Conservation (phyloP, 2,329 filamentous ascomycete genomes). For the Cordyceps tenuipes region DNA sequence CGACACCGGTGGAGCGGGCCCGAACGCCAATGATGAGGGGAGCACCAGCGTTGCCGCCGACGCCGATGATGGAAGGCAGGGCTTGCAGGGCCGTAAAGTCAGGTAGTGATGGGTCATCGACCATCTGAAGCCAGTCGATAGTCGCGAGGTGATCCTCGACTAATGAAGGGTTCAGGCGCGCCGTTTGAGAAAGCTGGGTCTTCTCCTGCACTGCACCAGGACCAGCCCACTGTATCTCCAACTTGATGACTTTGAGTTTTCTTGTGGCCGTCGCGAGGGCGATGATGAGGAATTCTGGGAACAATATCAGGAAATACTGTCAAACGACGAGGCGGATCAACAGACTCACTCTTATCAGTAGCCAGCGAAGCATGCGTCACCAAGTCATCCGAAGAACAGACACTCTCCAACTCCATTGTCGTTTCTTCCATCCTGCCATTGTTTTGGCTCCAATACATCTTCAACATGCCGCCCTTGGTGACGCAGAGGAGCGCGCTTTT, state of each 20-base stretch:
- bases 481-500: constrained; percentile 72
- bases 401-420: constrained; percentile 63
- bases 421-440: constrained; percentile 65
- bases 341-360: constrained; percentile 58
- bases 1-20: constrained; percentile 46
- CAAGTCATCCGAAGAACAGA: constrained; percentile 64
- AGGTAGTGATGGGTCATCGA: constrained; percentile 44
- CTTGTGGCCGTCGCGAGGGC: constrained; percentile 61
- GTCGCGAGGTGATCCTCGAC: constrained; percentile 48
- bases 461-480: constrained; percentile 64
- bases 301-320: constrained; percentile 18
- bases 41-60: constrained; percentile 44
- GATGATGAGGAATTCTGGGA: constrained; percentile 47
- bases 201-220: constrained; percentile 44
- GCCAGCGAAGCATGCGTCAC: constrained; percentile 72
- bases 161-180: constrained; percentile 43
- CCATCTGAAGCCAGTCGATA: constrained; percentile 48
- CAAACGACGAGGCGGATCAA: neutral
- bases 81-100: constrained; percentile 69
- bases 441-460: constrained; percentile 69
- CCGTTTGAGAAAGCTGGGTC: constrained; percentile 36
- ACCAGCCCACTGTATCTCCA: constrained; percentile 66
- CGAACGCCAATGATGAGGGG: constrained; percentile 67
- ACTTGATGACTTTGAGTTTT: constrained; percentile 65
- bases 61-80: constrained; percentile 57